Evolutionary conservation across 495 filamentous ascomycete genomes (phyloP).

Genomic region (Trichocladium uniseriatum): DNA sequence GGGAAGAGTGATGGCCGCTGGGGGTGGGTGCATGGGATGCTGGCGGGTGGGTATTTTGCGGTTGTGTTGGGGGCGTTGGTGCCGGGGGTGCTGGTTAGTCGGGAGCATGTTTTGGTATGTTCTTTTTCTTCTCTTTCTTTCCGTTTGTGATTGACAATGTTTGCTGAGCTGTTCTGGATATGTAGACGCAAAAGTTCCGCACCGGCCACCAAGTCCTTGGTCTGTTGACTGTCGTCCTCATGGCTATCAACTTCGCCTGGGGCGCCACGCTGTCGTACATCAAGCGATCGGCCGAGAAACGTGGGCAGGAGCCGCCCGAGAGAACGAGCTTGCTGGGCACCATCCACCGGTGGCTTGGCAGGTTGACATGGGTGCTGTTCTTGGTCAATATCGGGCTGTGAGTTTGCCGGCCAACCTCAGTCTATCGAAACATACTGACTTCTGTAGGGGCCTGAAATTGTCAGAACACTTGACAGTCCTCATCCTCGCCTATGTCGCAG

Average conservation of each 20-base stretch:
- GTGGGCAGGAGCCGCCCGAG: slow-evolving; percentile 27
- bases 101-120: slow-evolving; percentile 44
- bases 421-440: too few relatives aligned
- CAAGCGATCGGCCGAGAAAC: slow-evolving; percentile 35
- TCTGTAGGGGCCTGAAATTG: slow-evolving; percentile 24
- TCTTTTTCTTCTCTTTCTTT: background rate
- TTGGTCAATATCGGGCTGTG: slow-evolving; percentile 25
- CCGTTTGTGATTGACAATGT: too few relatives aligned
- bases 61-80: slow-evolving; percentile 40
- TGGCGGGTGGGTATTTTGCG: slow-evolving; percentile 36
- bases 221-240: slow-evolving; percentile 38
- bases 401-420: too few relatives aligned
- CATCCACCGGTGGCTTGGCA: slow-evolving; percentile 17
- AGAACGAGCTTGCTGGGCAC: slow-evolving; percentile 1
- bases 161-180: too few relatives aligned
- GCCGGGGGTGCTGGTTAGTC: slow-evolving; percentile 42
- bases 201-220: slow-evolving; percentile 53
- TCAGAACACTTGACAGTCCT: slow-evolving; percentile 10
- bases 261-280: slow-evolving; percentile 41
- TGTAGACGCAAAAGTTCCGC: slow-evolving; percentile 41
- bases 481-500: slow-evolving; percentile 22
- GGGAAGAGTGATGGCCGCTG: too few relatives aligned
- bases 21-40: slow-evolving; percentile 40
- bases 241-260: slow-evolving; percentile 41
- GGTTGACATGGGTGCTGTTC: slow-evolving; percentile 23